Conservation (phyloP, 1,139 yeast species). For the Kurtzmaniella quercitrusa region DNA sequence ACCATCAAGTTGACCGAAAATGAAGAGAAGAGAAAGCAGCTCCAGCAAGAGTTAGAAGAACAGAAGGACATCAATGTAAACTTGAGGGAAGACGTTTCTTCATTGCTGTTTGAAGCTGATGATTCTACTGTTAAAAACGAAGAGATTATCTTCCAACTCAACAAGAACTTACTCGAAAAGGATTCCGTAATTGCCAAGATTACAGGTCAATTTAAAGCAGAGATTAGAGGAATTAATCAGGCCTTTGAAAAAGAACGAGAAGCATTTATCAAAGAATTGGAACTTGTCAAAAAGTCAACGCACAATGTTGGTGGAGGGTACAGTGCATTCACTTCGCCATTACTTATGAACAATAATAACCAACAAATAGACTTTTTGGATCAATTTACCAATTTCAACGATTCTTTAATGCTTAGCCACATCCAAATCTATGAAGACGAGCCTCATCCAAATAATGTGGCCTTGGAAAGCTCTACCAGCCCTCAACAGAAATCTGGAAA, state of each 20-base stretch:
- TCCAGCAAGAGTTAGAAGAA: neutral
- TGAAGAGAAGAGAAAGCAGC: neutral
- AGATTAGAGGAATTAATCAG: neutral
- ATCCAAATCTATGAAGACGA: conserved; percentile 6
- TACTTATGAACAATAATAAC: neutral
- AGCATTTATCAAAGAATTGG: neutral
- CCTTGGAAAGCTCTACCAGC: neutral
- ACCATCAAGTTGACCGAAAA: neutral
- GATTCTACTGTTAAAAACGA: neutral
- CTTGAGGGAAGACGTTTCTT: neutral
- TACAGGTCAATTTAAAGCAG: neutral
- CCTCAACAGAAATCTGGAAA: neutral
- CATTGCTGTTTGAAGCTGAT: conserved; percentile 1
- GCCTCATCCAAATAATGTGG: neutral
- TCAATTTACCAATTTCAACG: conserved; percentile 7
- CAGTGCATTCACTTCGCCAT: neutral
- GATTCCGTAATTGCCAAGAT: neutral
- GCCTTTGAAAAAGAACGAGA: neutral
- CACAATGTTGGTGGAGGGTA: neutral
- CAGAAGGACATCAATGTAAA: conserved; percentile 1
- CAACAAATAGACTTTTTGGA: conserved; percentile 6
- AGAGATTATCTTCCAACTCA: neutral
- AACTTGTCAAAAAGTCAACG: too few relatives aligned
- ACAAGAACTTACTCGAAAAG: conserved; percentile 1
- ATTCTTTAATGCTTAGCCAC: conserved; percentile 4